Evolutionary conservation across 345 rosid species (phyloP).

Genomic region (Laguncularia racemosa): DNA sequence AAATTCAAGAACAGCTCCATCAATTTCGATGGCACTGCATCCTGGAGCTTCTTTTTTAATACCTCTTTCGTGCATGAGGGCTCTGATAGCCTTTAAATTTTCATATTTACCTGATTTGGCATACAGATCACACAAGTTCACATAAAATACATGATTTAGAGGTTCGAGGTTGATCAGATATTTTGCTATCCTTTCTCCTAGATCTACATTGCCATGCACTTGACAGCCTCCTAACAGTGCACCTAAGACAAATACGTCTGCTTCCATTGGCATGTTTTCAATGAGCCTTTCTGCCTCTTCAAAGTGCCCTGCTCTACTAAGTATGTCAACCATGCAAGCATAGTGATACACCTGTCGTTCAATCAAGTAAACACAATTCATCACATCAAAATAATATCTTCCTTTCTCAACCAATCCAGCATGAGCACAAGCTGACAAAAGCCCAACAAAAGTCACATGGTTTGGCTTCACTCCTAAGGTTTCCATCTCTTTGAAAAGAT

Average conservation of each 20-base stretch:
- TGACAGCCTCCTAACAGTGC: slow-evolving; percentile 61
- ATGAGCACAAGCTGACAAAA: slow-evolving; percentile 60
- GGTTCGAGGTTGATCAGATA: slow-evolving; percentile 43
- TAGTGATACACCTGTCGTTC: slow-evolving; percentile 44
- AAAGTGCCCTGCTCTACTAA: slow-evolving; percentile 43
- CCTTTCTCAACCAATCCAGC: slow-evolving; percentile 47
- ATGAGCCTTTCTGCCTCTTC: slow-evolving; percentile 45
- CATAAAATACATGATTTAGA: slow-evolving; percentile 43
- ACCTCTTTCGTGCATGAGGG: slow-evolving; percentile 36
- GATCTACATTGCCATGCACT: slow-evolving; percentile 37
- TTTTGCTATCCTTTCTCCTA: slow-evolving; percentile 44
- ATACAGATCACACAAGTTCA: slow-evolving; percentile 44
- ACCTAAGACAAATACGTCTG: slow-evolving; percentile 55
- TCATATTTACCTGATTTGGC: slow-evolving; percentile 42
- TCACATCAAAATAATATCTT: slow-evolving; percentile 35
- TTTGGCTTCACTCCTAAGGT: slow-evolving; percentile 36
- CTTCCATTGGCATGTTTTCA: slow-evolving; percentile 42
- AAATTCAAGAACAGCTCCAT: slow-evolving; percentile 44
- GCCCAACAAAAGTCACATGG: slow-evolving; percentile 48
- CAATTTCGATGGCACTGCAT: slow-evolving; percentile 53
- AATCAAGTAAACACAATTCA: slow-evolving; percentile 32
- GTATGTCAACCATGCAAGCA: slow-evolving; percentile 50
- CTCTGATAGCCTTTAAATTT: slow-evolving; percentile 31
- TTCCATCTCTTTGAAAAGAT: slow-evolving; percentile 39
- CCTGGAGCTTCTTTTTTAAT: slow-evolving; percentile 44